Conservation (phyloP, 371 early-diverging fungal species). For the Nematocida sp. region DNA sequence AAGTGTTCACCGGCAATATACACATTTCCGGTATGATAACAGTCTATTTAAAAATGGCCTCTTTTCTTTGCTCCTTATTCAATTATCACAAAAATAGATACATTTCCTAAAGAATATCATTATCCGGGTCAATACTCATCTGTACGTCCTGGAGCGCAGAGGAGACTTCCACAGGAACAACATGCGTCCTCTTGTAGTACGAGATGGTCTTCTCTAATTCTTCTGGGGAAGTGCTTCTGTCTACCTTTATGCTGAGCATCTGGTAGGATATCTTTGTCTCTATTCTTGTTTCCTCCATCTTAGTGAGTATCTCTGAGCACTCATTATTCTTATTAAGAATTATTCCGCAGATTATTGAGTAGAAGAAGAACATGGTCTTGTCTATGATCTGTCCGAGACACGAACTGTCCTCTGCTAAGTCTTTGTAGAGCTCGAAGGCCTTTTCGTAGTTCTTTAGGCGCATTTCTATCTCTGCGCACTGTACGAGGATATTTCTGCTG, state of each 20-base stretch:
- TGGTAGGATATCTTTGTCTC: conserved; percentile 40
- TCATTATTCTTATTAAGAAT: conserved; percentile 28
- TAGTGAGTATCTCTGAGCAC: conserved; percentile 22
- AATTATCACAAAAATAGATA: conserved; percentile 8
- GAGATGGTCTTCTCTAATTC: conserved; percentile 38
- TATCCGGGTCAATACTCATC: conserved; percentile 43
- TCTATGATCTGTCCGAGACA: conserved; percentile 29
- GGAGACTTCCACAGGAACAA: conserved; percentile 9
- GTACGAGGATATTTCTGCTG: conserved; percentile 30
- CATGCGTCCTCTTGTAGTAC: conserved; percentile 44
- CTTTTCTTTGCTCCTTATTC: background rate
- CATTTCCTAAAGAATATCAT: conserved; percentile 44
- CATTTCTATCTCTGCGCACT: conserved; percentile 45
- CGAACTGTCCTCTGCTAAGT: conserved; percentile 25
- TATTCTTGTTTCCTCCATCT: conserved; percentile 39
- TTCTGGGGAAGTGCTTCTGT: background rate
- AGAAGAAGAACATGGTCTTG: conserved; percentile 35
- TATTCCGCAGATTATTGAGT: conserved; percentile 34
- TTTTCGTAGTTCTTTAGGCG: conserved; percentile 46
- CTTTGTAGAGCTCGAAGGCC: conserved; percentile 36
- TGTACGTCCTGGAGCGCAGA: conserved; percentile 42
- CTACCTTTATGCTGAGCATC: conserved; percentile 33
- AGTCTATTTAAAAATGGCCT: background rate
- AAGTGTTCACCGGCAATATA: background rate
- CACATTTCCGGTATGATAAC: background rate